Evolutionary conservation across 495 filamentous ascomycete species (phyloP), one percentile per base, ranked within the genome.

Genomic region (Xylona heveae): DNA sequence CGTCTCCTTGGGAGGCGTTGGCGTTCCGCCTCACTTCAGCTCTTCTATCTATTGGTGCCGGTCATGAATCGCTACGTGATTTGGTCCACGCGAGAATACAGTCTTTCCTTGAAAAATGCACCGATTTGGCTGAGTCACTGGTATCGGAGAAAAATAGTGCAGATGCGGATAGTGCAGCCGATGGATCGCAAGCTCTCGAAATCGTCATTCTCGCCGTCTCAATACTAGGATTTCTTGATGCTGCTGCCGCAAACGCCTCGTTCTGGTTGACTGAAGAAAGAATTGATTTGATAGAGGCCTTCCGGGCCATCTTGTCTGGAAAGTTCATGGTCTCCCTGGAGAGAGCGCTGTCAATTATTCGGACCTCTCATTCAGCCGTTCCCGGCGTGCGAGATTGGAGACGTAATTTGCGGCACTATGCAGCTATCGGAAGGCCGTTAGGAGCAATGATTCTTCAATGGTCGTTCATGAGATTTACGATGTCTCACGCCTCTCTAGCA

Each of bases 391-490:
- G 55, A 33, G 72, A 83, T 31, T 97, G 88, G 88, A 85, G 72
- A 46, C 65, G 67, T 38, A 83, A 73, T 51, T 55, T 74, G 12
- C 71, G 72, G n/a, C 73, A 78, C 28, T 95, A 97, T 49, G 70
- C 82, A 17, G 63, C 66, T 6, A 59, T 66, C 34, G 77, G 76
- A 8, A 68, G 77, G 10, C 84, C 88, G 2, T 51, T 95, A 19
- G 83, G 88, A 3, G 81, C 82, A n/a, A 84, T 93, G 78, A 56
- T 94, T 5, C 51, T 97, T 10, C 81, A 83, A 46, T 69, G 76
- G 43, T 78, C 69, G 31, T 83, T 83, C 46, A 84, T 84, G 68
- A 70, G 66, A 45, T 66, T 95, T 29, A 59, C 90, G 17, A 74
- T 80, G 33, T 70, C 80, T 4, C 71, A 66, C 33, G 78, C 78